Base-by-base conservation (phyloP, 768 basidiomycete genomes). In the Mycena chlorophos region DNA sequence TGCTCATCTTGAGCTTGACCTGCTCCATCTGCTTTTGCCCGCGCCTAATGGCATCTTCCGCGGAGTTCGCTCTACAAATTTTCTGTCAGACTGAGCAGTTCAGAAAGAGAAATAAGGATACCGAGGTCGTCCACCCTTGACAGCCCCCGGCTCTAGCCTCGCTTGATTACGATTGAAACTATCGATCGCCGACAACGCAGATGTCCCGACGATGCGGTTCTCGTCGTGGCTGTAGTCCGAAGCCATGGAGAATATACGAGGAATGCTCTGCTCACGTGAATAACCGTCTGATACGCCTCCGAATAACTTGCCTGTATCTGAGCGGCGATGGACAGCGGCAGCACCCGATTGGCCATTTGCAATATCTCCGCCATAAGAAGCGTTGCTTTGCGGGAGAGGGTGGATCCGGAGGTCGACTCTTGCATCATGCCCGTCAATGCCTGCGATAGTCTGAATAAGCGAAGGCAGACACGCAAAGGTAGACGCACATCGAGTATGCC, bases 21-120 rank as follows among this genome's bases (percentile, higher is more conserved):
- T 94, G 90, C 63, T 97, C 93, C 2, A 95, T 88, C 63, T 94
- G 92, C 57, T 91, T 79, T 70, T 97, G 95, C 13, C 91, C 91
- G 43, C 94, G 81, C 27, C 90, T 83, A 28, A 95, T 81, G 2
- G 90, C 82, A 64, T 98, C 96, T 65, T 95, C 92, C 1, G 89
- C 78, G 27, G 86, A 91, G 64, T 88, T 91, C 4, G 88, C 89
- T 67, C 88, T 88, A 56, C 3, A 20, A 22, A 17, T 6, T 3
- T 3, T 31, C 53, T 20, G 53, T 27, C 6, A 34, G 31, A 22
- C 8, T 34, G 16, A 29, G 30, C 29, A 16, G 34, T 20, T 30
- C 49, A 30, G 42, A 39, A 49, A 17, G 38, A 17, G 12, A 25
- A 52, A 16, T 47, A 22, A 54, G 40, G 14, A 22, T 58, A 89